These are phyloP conservation scores for Sambucus nigra DNA, from an alignment of 129 eudicot species.

Conservation along the genomic window DNA sequence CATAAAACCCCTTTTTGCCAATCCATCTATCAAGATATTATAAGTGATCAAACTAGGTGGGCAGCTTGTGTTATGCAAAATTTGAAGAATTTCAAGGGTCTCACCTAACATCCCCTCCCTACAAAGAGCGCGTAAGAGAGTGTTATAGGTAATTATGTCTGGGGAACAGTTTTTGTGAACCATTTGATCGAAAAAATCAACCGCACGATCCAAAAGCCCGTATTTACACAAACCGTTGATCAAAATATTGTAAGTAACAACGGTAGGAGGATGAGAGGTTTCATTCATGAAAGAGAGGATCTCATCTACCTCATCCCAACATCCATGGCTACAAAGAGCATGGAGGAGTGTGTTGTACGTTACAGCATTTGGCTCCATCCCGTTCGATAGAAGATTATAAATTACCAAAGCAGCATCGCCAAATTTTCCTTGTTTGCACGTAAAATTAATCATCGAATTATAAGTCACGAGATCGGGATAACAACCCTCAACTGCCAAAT, in stretches of 20 bases:
- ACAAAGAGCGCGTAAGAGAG: conserved; percentile 52
- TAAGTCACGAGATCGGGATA: conserved; percentile 66
- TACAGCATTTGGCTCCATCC: conserved; percentile 54
- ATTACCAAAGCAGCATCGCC: conserved; percentile 41
- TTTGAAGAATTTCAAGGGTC: conserved; percentile 40
- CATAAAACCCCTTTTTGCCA: conserved; percentile 61
- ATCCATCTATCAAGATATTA: conserved; percentile 65
- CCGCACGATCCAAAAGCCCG: conserved; percentile 60
- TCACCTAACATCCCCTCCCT: conserved; percentile 53
- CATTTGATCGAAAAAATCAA: conserved; percentile 49
- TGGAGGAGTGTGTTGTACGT: conserved; percentile 69
- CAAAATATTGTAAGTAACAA: conserved; percentile 60
- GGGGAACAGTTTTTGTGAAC: conserved; percentile 35
- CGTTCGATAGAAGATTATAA: conserved; percentile 41
- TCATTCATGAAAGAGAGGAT: conserved; percentile 45
- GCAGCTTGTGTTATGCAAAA: conserved; percentile 30
- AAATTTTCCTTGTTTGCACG: conserved; percentile 47
- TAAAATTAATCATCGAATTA: conserved; percentile 40
- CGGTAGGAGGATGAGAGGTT: conserved; percentile 35
- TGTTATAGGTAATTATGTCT: conserved; percentile 76
- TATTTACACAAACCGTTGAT: conserved; percentile 61
- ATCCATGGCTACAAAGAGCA: conserved; percentile 46
- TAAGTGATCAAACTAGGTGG: conserved; percentile 55
- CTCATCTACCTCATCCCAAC: conserved; percentile 48
- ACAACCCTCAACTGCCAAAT: conserved; percentile 55